Evolutionary conservation across 176 grass and related monocot species (phyloP), one percentile per base, ranked within the genome.

Genomic region (Thinopyrum elongatum): DNA sequence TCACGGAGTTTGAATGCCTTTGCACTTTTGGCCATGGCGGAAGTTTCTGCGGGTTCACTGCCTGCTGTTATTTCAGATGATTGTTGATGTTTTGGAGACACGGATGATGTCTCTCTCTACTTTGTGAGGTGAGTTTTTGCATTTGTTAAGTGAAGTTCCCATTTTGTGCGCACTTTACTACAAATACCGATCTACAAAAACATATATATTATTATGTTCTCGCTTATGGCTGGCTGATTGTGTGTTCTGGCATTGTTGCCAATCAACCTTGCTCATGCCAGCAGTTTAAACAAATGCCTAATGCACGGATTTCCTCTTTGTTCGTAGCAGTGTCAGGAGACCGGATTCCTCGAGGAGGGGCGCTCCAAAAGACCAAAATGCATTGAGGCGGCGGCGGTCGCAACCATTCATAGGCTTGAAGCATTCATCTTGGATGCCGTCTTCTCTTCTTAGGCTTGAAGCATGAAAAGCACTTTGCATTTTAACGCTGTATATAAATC

Each of bases 1-100:
- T 98, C 90, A n/a, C 90, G 92, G 83, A 95, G 94, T 8, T 80
- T 92, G 83, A 94, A 98, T 30, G 92, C 69, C 78, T 87, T 86
- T 21, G 89, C 93, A 4, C 83, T 85, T 77, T 78, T 94, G 31
- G 77, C 38, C 51, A 53, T 79, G 46, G 77, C 61, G 29, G 85
- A 70, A 22, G 81, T 95, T 55, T 88, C 83, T 13, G 29, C 44
- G 26, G 84, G 53, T 87, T 88, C 91, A 8, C 28, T 66, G 21
- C 76, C 86, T 60, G 49, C 36, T 86, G 74, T 19, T 74, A 22
- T 41, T 83, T 80, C 74, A 60, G 88, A 60, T 86, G 82, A 74
- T 31, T 73, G 28, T 55, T 78, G 84, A 2, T 87, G 78, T 46
- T 84, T 79, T 80, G 84, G 39, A 34, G 31, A 17, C 47, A 2